phyloP scores from a whole-genome alignment of 106 monocot genomes.

The Amphibolis antarctica region DNA sequence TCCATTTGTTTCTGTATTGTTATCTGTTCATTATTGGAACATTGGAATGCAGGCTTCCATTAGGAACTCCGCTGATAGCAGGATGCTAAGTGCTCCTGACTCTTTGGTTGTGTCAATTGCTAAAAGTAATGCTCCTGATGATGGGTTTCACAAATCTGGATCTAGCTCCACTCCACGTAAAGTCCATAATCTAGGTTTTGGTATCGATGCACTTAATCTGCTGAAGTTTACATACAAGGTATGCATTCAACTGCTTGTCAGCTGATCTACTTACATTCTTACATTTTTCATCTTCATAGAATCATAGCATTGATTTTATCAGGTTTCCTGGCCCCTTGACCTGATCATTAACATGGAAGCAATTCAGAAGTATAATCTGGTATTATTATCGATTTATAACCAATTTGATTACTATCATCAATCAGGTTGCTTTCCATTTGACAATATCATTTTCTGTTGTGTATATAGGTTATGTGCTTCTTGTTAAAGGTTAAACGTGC shows the following conservation, averaged over 20 bases:
- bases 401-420: neutral
- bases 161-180: conserved; percentile 29
- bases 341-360: conserved; percentile 76
- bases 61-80: conserved; percentile 74
- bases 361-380: conserved; percentile 91
- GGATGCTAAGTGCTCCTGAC: conserved; percentile 57
- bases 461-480: conserved; percentile 73
- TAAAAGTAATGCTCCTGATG: conserved; percentile 27
- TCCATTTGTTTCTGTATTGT: neutral
- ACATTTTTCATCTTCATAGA: neutral
- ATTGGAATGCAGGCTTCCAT: conserved; percentile 56
- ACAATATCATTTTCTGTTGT: neutral
- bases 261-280: neutral
- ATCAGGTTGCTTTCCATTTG: conserved; percentile 2
- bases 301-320: conserved; percentile 6
- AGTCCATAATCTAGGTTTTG: conserved; percentile 34
- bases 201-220: conserved; percentile 71
- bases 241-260: conserved; percentile 1
- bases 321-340: conserved; percentile 97
- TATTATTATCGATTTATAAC: conserved; percentile 8
- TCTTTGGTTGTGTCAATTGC: conserved; percentile 61
- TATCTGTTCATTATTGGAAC: neutral
- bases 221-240: conserved; percentile 88
- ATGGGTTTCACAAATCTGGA: conserved; percentile 15
- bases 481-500: conserved; percentile 84